A percentile compares a stretch with the other conserved stretches of the same genome.
Conservation (phyloP, 192 early-diverging fungal species). For the Coemansia sp. region DNA sequence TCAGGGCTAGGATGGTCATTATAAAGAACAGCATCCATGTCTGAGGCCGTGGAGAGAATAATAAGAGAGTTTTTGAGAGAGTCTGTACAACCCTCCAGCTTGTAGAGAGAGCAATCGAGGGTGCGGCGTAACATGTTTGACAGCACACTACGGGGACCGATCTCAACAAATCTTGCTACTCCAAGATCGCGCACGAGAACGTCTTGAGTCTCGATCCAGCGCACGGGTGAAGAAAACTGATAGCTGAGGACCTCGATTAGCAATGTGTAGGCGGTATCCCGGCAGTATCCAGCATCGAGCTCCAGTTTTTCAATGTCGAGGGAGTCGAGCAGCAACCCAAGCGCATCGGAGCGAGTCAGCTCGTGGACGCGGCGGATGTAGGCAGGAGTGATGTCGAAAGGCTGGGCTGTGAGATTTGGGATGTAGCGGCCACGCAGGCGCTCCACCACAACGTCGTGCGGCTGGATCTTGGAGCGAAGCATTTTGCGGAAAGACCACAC, state of each 20-base stretch:
- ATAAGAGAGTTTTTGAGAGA: slow-evolving; percentile 76
- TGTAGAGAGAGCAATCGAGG: slow-evolving; percentile 55
- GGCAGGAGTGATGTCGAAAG: slow-evolving; percentile 72
- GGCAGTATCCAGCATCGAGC: slow-evolving; percentile 65
- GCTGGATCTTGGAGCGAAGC: slow-evolving; percentile 74
- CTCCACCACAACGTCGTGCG: slow-evolving; percentile 66
- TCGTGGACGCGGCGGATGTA: slow-evolving; percentile 75
- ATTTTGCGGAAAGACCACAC: slow-evolving; percentile 84
- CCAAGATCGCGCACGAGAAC: slow-evolving; percentile 73
- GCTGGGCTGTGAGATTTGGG: slow-evolving; percentile 91
- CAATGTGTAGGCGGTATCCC: slow-evolving; percentile 76
- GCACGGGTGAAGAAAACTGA: slow-evolving; percentile 92
- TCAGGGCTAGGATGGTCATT: slow-evolving; percentile 21
- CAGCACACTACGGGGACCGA: slow-evolving; percentile 86
- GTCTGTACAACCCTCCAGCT: slow-evolving; percentile 36
- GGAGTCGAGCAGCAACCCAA: slow-evolving; percentile 67
- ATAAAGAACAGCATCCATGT: slow-evolving; percentile 64
- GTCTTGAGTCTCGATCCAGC: slow-evolving; percentile 98
- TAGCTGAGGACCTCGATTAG: slow-evolving; percentile 88
- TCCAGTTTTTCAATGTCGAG: slow-evolving; percentile 67
- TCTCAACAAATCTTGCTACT: slow-evolving; percentile 82
- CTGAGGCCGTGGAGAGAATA: slow-evolving; percentile 74
- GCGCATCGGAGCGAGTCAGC: slow-evolving; percentile 66
- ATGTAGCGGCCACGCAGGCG: slow-evolving; percentile 82
- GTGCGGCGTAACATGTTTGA: slow-evolving; percentile 87